phyloP scores from a whole-genome alignment of 306 rosid genomes.

The Vicia sativa region DNA sequence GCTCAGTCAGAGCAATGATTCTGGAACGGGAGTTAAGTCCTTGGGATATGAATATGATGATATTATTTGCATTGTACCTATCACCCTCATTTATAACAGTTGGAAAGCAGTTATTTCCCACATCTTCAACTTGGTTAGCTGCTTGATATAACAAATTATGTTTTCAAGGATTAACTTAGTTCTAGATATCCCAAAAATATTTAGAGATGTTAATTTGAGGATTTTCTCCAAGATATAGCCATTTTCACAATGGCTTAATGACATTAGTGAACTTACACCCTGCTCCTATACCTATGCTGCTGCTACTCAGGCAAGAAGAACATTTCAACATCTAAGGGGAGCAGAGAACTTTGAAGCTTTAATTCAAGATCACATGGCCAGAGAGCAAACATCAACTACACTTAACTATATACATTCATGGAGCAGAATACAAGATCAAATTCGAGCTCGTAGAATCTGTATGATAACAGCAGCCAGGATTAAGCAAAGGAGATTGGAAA shows the following conservation, averaged over 20 bases:
- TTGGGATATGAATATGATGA: constrained; percentile 1
- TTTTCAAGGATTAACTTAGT: neutral
- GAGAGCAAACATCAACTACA: constrained; percentile 62
- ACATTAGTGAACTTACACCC: constrained; percentile 16
- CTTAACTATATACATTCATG: constrained; percentile 69
- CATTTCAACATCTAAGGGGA: constrained; percentile 44
- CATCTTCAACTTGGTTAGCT: neutral
- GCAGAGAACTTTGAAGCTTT: constrained; percentile 49
- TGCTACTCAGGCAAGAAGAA: constrained; percentile 65
- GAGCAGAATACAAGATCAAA: constrained; percentile 72
- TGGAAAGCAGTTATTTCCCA: constrained; percentile 1
- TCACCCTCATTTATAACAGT: constrained; percentile 6
- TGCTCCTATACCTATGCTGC: constrained; percentile 31
- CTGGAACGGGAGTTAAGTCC: constrained; percentile 20
- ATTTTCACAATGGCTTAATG: constrained; percentile 11
- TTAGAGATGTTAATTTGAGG: constrained; percentile 9
- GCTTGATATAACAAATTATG: too few relatives aligned
- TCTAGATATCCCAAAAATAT: neutral
- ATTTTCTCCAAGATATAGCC: constrained; percentile 10
- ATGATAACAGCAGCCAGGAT: constrained; percentile 71
- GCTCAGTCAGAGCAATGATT: constrained; percentile 11
- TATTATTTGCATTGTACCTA: constrained; percentile 20
- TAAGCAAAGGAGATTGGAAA: constrained; percentile 62
- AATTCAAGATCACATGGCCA: constrained; percentile 56
- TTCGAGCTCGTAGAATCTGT: constrained; percentile 63